Evolutionary conservation across 495 filamentous ascomycete genomes (phyloP), one percentile per base, ranked within the genome.

Genomic region (Xylaria longipes): DNA sequence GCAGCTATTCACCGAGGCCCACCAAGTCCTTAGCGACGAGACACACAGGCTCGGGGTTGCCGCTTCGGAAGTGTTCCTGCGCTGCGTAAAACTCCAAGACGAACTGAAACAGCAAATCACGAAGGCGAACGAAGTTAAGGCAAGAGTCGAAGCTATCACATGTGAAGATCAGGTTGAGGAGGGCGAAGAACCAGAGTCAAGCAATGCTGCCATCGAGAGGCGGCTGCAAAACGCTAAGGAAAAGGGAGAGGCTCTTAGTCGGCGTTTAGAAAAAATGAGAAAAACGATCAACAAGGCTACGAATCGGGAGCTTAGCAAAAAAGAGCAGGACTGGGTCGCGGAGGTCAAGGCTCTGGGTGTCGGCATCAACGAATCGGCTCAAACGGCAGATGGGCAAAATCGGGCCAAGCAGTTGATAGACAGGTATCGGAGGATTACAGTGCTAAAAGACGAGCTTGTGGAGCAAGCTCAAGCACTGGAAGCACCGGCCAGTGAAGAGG

Each of bases 11-110:
- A 90, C 90, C 0, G 88, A 92, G 37, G 92, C 91, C 0, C 94
- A 97, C 78, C 87, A 91, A 57, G 84, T 93, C 3, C 82, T 97
- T 27, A 90, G 89, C 64, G 82, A 85, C 25, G 92, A 97, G 80
- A 96, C 94, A 0, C 85, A 91, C 72, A 82, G 84, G 7, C 84
- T 97, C 33, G 91, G 92, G 46, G 77, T 86, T 63, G 93, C 92
- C 14, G 94, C 93, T 3, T 89, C 94, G 1, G 93, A 97, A 75
- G 83, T 97, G 11, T 97, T 97, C 83, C 86, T 90, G 20, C 87
- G 91, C 29, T 95, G 92, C 74, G 88, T 94, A 75, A 83, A 90
- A 17, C 81, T 97, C 50, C 90, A 89, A 75, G 82, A 84, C 2
- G 93, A 97, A 79, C 84, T 97, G 64, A 80, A 82, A 35, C 88